Conservation (phyloP, 768 basidiomycete species). For the Suillus ampliporus region DNA sequence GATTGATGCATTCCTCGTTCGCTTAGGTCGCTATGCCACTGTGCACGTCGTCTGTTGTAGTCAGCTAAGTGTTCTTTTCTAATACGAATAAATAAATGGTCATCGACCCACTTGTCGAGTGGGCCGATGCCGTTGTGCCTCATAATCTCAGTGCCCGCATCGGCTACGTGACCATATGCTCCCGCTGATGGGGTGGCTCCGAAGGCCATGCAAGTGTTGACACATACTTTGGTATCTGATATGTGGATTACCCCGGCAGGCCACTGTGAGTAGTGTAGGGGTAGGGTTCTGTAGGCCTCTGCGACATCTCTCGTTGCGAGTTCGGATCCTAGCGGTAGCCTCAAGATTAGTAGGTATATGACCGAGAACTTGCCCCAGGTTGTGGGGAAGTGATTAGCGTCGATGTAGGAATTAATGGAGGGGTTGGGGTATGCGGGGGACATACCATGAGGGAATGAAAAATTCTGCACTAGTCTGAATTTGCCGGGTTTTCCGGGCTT, state of each 20-base stretch:
- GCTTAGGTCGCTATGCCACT: neutral
- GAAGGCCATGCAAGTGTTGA: slow-evolving; percentile 35
- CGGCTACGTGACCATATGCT: slow-evolving; percentile 30
- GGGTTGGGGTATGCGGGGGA: neutral
- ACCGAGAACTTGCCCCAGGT: slow-evolving; percentile 50
- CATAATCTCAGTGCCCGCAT: slow-evolving; percentile 35
- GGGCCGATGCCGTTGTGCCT: slow-evolving; percentile 33
- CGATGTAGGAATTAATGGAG: slow-evolving; percentile 43
- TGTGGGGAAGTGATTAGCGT: slow-evolving; percentile 41
- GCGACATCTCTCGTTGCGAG: slow-evolving; percentile 33
- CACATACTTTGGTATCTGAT: slow-evolving; percentile 24
- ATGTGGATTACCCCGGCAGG: slow-evolving; percentile 25
- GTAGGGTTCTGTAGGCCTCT: slow-evolving; percentile 34
- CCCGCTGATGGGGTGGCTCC: slow-evolving; percentile 33
- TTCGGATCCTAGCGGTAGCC: slow-evolving; percentile 40
- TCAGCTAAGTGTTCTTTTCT: neutral
- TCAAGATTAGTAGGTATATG: slow-evolving; percentile 29
- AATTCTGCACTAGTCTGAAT: slow-evolving; percentile 43
- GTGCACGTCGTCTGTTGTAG: neutral
- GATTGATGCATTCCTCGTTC: slow-evolving; percentile 13
- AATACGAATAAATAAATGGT: slow-evolving; percentile 15
- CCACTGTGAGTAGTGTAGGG: slow-evolving; percentile 31
- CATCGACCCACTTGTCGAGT: slow-evolving; percentile 10
- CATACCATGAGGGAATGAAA: slow-evolving; percentile 37
- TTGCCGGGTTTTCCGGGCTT: slow-evolving; percentile 41